These are phyloP conservation scores for Zelopaecilomyces penicillatus DNA, from an alignment of 2,329 filamentous ascomycete species.

Conservation along the genomic window DNA sequence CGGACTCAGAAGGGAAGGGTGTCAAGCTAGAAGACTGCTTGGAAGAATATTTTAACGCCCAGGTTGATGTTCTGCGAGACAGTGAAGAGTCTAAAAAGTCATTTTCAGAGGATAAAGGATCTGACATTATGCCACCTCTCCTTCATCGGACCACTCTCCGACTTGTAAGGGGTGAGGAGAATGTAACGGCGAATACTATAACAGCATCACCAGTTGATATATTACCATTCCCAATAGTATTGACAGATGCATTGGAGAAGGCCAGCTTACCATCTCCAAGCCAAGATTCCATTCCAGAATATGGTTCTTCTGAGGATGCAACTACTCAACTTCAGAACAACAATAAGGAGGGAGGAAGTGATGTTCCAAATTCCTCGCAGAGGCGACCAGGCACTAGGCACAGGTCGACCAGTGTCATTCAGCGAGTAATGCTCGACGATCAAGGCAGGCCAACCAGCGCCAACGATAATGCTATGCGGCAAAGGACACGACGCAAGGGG, in stretches of 20 bases:
- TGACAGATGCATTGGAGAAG: background rate
- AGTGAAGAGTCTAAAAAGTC: conserved; percentile 45
- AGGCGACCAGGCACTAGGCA: conserved; percentile 25
- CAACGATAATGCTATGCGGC: conserved; percentile 33
- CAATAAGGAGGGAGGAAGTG: background rate
- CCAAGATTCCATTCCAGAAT: background rate
- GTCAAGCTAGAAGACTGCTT: conserved; percentile 85
- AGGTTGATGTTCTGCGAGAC: conserved; percentile 79
- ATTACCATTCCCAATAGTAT: conserved; percentile 13
- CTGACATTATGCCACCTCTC: conserved; percentile 16
- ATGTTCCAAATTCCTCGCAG: background rate
- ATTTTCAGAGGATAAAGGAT: conserved; percentile 18
- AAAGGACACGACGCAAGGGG: conserved; percentile 35
- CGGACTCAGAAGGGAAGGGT: conserved; percentile 58
- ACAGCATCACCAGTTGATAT: conserved; percentile 25
- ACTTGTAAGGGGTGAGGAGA: conserved; percentile 25
- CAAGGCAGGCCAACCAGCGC: conserved; percentile 35
- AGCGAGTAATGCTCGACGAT: conserved; percentile 48
- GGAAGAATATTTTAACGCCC: conserved; percentile 90
- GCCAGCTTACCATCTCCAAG: background rate
- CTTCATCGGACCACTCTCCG: conserved; percentile 25
- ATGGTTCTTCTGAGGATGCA: background rate
- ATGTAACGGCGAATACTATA: conserved; percentile 23
- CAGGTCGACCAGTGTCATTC: conserved; percentile 53
- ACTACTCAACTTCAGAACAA: too few species aligned